Evolutionary conservation across 192 early-diverging fungal species (phyloP).

Genomic region (Coemansia asiatica): DNA sequence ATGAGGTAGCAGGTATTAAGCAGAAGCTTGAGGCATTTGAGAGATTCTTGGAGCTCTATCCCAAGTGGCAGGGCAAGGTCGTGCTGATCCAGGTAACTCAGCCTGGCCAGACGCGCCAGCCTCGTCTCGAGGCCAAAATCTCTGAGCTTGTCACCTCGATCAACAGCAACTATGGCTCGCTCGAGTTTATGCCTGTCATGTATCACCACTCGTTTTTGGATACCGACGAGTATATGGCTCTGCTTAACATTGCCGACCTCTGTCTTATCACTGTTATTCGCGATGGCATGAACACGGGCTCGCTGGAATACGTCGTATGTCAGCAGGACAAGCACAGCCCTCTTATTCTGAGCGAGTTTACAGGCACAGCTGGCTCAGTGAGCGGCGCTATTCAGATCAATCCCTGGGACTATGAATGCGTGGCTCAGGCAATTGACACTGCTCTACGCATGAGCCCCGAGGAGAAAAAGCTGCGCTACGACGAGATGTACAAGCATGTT

Average conservation of each 20-base stretch:
- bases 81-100: slow-evolving; percentile 96
- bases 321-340: slow-evolving; percentile 84
- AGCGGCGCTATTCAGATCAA: slow-evolving; percentile 85
- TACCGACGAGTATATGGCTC: slow-evolving; percentile 92
- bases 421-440: slow-evolving; percentile 85
- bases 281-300: slow-evolving; percentile 98
- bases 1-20: slow-evolving; percentile 89
- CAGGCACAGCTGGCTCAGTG: slow-evolving; percentile 90
- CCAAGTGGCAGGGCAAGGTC: slow-evolving; percentile 89
- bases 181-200: slow-evolving; percentile 94
- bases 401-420: slow-evolving; percentile 92
- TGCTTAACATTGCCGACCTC: slow-evolving; percentile 90
- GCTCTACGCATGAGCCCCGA: slow-evolving; percentile 77
- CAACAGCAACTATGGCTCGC: slow-evolving; percentile 91
- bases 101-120: slow-evolving; percentile 70
- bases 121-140: slow-evolving; percentile 77
- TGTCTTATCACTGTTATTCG: slow-evolving; percentile 88
- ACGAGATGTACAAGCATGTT: slow-evolving; percentile 80
- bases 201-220: slow-evolving; percentile 88
- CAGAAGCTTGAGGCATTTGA: slow-evolving; percentile 97
- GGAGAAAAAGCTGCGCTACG: slow-evolving; percentile 58
- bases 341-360: slow-evolving; percentile 94
- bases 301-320: slow-evolving; percentile 90
- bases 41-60: slow-evolving; percentile 83
- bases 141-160: slow-evolving; percentile 90